Conservation (phyloP, 306 rosid genomes). For the Casuarina glauca region DNA sequence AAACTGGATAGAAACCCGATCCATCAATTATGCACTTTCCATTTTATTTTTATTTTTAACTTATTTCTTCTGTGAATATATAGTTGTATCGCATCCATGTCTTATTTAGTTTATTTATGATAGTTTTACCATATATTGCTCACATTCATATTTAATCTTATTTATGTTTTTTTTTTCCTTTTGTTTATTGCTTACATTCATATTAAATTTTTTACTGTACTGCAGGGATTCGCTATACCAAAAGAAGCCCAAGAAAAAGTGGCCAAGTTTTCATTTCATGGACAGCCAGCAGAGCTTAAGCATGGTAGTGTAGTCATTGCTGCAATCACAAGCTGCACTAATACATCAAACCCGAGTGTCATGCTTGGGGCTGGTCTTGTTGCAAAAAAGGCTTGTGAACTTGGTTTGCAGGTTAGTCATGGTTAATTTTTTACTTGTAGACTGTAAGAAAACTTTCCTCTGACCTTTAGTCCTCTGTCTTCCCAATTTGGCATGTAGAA, state of each 20-base stretch:
- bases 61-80: constrained; percentile 7
- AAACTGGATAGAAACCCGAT: constrained; percentile 6
- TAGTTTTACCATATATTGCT: constrained; percentile 14
- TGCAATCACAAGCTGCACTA: constrained; percentile 96
- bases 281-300: constrained; percentile 86
- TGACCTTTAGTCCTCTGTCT: constrained; percentile 8
- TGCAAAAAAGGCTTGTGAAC: constrained; percentile 87
- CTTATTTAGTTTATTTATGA: constrained; percentile 18
- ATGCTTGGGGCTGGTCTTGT: constrained; percentile 98
- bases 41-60: not conserved
- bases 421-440: constrained; percentile 7
- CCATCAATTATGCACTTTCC: not conserved
- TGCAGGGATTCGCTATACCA: constrained; percentile 89
- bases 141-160: constrained; percentile 11
- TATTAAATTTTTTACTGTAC: constrained; percentile 18
- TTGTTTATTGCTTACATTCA: not conserved
- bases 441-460: not conserved
- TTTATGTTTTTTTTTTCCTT: too few relatives aligned
- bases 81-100: constrained; percentile 19
- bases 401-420: constrained; percentile 72
- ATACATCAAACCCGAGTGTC: constrained; percentile 95
- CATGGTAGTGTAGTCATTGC: constrained; percentile 94
- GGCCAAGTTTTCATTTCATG: constrained; percentile 77
- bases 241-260: constrained; percentile 77
- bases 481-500: constrained; percentile 3